Conservation (phyloP, 164 flowering plant species). For the Vitis riparia region DNA sequence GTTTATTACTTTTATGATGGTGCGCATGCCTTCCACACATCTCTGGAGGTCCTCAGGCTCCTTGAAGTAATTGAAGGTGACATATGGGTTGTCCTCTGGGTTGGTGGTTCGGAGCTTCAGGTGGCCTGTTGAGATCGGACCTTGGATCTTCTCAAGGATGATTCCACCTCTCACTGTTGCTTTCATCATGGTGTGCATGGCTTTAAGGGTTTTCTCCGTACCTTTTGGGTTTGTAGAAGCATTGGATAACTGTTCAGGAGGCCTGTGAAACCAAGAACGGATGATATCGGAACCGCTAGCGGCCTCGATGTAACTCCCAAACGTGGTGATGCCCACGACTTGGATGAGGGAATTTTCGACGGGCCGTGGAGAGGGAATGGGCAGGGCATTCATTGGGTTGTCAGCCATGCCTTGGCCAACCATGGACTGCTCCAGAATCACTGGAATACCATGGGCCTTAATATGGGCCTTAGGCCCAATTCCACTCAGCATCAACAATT, state of each 20-base stretch:
- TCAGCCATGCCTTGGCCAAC: slow-evolving; percentile 84
- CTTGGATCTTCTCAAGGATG: slow-evolving; percentile 58
- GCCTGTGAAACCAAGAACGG: background rate
- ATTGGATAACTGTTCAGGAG: slow-evolving; percentile 22
- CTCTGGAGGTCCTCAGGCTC: slow-evolving; percentile 50
- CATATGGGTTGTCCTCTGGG: slow-evolving; percentile 57
- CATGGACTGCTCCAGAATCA: slow-evolving; percentile 55
- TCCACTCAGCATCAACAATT: slow-evolving; percentile 75
- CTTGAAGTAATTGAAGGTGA: slow-evolving; percentile 68
- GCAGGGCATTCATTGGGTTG: slow-evolving; percentile 80
- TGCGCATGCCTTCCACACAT: slow-evolving; percentile 58
- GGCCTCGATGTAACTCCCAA: slow-evolving; percentile 73
- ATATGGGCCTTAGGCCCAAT: slow-evolving; percentile 60
- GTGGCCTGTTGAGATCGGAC: slow-evolving; percentile 61
- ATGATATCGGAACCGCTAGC: slow-evolving; percentile 49
- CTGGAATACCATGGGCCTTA: slow-evolving; percentile 39
- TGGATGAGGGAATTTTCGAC: slow-evolving; percentile 77
- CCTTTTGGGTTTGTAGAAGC: slow-evolving; percentile 26
- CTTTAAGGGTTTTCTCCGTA: slow-evolving; percentile 24
- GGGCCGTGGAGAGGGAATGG: slow-evolving; percentile 61
- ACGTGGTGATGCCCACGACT: slow-evolving; percentile 70
- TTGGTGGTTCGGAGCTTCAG: slow-evolving; percentile 48
- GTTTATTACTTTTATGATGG: slow-evolving; percentile 41
- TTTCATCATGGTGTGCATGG: slow-evolving; percentile 15
- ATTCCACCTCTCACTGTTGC: slow-evolving; percentile 41